phyloP scores from a whole-genome alignment of 78 protist genomes.

The Abeoforma whisleri region DNA sequence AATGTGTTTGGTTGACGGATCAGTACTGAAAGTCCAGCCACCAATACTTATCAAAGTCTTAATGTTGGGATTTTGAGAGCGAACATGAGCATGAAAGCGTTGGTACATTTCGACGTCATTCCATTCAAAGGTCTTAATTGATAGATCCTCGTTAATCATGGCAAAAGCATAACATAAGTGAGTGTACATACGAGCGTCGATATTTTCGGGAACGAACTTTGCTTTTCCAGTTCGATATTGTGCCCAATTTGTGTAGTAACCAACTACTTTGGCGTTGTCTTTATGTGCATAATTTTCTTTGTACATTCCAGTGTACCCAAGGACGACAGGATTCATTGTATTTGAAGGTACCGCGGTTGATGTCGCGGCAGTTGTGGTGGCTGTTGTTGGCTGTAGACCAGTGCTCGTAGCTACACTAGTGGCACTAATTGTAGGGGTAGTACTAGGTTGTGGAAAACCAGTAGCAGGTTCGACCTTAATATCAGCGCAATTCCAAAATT shows the following conservation, averaged over 20 bases:
- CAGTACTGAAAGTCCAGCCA: slow-evolving; percentile 1
- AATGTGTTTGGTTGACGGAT: slow-evolving; percentile 9
- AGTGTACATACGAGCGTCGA: slow-evolving; percentile 19
- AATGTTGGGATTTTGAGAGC: background rate
- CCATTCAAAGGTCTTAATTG: slow-evolving; percentile 7
- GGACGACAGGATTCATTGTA: no score
- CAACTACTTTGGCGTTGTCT: background rate
- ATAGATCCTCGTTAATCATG: background rate
- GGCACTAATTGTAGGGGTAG: background rate
- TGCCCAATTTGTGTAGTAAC: slow-evolving; percentile 32
- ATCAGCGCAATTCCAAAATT: background rate
- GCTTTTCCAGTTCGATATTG: background rate
- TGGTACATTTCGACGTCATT: slow-evolving; percentile 20
- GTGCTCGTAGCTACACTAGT: background rate
- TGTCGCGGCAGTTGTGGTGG: background rate
- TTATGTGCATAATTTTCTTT: no score
- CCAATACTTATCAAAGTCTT: background rate
- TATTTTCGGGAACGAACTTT: slow-evolving; percentile 29
- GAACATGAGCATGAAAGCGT: background rate
- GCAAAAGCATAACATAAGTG: slow-evolving; percentile 14
- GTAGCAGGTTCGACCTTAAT: background rate
- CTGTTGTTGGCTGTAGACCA: background rate
- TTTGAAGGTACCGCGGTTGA: background rate
- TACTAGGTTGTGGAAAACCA: no score
- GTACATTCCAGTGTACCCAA: no score